Conservation (phyloP, 2,329 filamentous ascomycete genomes). For the Aureobasidium sp. region DNA sequence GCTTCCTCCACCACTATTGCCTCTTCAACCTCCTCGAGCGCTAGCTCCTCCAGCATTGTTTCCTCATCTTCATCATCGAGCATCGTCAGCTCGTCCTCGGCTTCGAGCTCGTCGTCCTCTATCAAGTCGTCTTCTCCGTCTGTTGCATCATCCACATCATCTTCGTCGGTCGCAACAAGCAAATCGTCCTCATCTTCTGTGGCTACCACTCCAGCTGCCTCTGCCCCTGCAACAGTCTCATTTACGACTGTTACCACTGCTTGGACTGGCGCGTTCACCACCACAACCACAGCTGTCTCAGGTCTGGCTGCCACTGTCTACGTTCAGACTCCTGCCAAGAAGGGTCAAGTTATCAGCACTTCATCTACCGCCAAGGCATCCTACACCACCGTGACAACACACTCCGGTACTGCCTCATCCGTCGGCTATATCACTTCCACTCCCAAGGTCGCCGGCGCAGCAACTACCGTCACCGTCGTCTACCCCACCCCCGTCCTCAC, state of each 20-base stretch:
- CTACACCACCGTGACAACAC: background rate
- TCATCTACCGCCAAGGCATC: background rate
- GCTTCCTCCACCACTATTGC: background rate
- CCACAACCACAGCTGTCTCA: conserved; percentile 9
- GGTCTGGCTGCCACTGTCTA: conserved; percentile 17
- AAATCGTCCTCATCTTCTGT: background rate
- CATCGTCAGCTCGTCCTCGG: background rate
- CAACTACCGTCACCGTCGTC: conserved; percentile 9
- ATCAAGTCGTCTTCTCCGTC: background rate
- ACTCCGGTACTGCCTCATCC: conserved; percentile 13
- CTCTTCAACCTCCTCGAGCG: background rate
- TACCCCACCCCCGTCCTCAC: background rate
- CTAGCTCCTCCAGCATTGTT: background rate
- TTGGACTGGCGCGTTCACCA: conserved; percentile 17
- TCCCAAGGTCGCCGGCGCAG: conserved; percentile 3
- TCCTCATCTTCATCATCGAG: background rate
- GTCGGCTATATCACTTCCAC: conserved; percentile 8
- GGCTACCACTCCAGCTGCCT: conserved; percentile 9
- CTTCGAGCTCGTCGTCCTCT: background rate
- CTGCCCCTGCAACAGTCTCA: conserved; percentile 17
- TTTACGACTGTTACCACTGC: conserved; percentile 18
- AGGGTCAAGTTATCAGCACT: background rate
- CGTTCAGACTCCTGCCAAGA: conserved; percentile 16
- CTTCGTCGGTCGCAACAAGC: background rate
- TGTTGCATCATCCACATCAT: background rate